phyloP scores from a whole-genome alignment of 176 grass and related monocot species.

The Carex parvula region DNA sequence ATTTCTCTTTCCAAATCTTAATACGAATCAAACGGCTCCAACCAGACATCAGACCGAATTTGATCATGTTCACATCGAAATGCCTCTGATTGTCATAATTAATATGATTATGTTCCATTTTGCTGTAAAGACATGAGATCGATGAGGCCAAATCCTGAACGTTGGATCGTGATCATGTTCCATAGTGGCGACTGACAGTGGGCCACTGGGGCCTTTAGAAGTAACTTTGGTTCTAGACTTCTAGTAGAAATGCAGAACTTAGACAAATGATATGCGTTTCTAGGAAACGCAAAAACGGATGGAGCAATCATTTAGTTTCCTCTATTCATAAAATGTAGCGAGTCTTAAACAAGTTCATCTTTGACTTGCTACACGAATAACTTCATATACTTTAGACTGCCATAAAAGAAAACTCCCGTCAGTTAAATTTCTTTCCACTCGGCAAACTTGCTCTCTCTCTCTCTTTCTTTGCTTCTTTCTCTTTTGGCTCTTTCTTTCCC shows the following conservation, averaged over 20 bases:
- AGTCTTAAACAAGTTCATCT: not conserved
- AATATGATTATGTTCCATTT: not conserved
- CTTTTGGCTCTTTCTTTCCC: not conserved
- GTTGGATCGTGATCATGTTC: not conserved
- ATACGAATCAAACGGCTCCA: too few species aligned
- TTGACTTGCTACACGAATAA: not conserved
- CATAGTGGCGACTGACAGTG: not conserved
- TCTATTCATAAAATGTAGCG: not conserved
- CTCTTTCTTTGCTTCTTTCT: slow-evolving; percentile 5
- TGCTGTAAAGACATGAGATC: not conserved
- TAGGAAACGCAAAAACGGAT: not conserved
- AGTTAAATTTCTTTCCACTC: slow-evolving; percentile 11
- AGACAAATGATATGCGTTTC: not conserved
- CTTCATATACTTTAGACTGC: not conserved
- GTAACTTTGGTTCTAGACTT: not conserved
- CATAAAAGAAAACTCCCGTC: not conserved
- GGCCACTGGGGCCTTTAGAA: not conserved
- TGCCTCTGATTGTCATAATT: too few species aligned
- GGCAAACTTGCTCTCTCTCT: not conserved
- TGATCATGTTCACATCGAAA: too few species aligned
- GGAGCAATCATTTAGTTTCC: not conserved
- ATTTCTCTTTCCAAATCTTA: too few species aligned
- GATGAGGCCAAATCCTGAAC: not conserved
- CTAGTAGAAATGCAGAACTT: not conserved
- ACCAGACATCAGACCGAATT: too few species aligned